Evolutionary conservation across 352 stramenopile species (phyloP).

Genomic region (Blastocystis hominis): DNA sequence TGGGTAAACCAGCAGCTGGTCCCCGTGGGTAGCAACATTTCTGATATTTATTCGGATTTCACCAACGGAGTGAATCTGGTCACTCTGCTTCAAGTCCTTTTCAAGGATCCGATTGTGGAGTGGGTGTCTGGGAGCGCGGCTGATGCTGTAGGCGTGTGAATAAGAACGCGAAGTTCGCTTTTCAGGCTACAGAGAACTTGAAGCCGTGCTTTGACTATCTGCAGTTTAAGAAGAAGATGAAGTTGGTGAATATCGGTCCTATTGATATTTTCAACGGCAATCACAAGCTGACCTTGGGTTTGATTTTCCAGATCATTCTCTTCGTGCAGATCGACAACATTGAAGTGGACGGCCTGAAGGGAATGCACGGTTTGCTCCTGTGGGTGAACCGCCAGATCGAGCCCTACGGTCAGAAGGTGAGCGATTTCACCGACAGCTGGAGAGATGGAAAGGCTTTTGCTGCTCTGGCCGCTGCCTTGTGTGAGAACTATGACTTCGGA

Average conservation of each 20-base stretch:
- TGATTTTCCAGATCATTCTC: conserved; percentile 56
- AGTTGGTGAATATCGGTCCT: conserved; percentile 55
- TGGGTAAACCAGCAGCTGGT: conserved; percentile 41
- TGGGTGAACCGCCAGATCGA: conserved; percentile 57
- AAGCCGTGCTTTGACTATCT: conserved; percentile 56
- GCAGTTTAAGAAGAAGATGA: conserved; percentile 16
- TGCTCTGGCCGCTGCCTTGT: conserved; percentile 32
- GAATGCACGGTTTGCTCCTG: conserved; percentile 47
- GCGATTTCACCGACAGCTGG: conserved; percentile 51
- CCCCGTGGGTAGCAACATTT: not conserved
- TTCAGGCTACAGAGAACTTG: conserved; percentile 44
- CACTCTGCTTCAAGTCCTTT: conserved; percentile 39
- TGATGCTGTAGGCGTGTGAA: conserved; percentile 21
- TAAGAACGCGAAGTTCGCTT: conserved; percentile 48
- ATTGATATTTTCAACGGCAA: conserved; percentile 46
- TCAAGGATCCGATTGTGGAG: conserved; percentile 51
- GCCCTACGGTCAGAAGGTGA: conserved; percentile 39
- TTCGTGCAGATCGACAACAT: conserved; percentile 52
- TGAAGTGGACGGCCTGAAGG: conserved; percentile 44
- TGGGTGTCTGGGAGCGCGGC: not conserved
- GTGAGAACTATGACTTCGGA: not conserved
- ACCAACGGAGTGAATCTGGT: conserved; percentile 33
- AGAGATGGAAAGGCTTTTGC: conserved; percentile 45
- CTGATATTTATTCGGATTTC: conserved; percentile 33
- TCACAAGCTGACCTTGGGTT: conserved; percentile 33